phyloP scores from a whole-genome alignment of 2,329 filamentous ascomycete species.

The Aschersonia sp. region DNA sequence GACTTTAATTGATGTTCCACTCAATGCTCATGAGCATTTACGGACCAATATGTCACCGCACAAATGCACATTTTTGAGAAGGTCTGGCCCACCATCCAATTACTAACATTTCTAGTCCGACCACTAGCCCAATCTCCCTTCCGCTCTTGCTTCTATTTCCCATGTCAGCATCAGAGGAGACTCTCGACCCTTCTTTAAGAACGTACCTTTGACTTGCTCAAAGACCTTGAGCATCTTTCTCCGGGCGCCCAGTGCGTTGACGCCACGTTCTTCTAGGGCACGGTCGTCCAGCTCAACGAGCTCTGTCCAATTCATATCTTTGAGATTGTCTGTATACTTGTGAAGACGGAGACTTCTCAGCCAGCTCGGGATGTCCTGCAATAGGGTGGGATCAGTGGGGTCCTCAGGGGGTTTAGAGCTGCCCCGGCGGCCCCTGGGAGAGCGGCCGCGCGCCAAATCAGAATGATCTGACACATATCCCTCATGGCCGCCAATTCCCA shows the following conservation, averaged over 20 bases:
- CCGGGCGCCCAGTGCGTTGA: slow-evolving; percentile 85
- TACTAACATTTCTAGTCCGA: no score
- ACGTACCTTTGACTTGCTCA: slow-evolving; percentile 73
- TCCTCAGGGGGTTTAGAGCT: slow-evolving; percentile 97
- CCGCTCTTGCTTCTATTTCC: slow-evolving; percentile 50
- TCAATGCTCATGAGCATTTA: no score
- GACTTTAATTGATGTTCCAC: no score
- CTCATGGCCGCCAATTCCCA: slow-evolving; percentile 56
- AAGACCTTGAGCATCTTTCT: slow-evolving; percentile 99
- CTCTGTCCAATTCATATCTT: slow-evolving; percentile 94
- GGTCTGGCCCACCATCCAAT: no score
- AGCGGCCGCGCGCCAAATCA: slow-evolving; percentile 79
- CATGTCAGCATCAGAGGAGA: slow-evolving; percentile 7
- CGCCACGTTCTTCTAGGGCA: slow-evolving; percentile 79
- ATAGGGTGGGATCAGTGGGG: slow-evolving; percentile 74
- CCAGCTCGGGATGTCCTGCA: slow-evolving; percentile 95
- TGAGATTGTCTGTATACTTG: slow-evolving; percentile 97
- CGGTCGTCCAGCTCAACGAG: slow-evolving; percentile 85
- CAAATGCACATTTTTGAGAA: no score
- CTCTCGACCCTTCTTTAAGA: background rate
- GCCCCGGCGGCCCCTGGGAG: slow-evolving; percentile 79
- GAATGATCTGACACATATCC: slow-evolving; percentile 91
- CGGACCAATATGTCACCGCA: no score
- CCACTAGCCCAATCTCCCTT: slow-evolving; percentile 47
- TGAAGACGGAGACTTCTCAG: slow-evolving; percentile 85